Evolutionary conservation across 2,329 filamentous ascomycete species (phyloP).

Genomic region (Paramyrothecium roridum): DNA sequence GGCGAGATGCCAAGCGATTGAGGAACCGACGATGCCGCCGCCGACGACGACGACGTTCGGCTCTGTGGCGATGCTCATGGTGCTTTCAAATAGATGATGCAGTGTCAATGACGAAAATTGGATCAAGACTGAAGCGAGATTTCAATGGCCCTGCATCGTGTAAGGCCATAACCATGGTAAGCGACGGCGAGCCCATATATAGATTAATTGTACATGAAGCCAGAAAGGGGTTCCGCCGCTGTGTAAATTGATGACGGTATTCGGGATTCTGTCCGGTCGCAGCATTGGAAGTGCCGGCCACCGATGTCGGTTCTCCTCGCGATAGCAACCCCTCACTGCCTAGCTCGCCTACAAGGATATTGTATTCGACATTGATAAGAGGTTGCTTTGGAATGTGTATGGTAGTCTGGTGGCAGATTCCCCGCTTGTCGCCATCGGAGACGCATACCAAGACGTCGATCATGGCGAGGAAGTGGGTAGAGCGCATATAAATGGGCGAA

Average conservation of each 20-base stretch:
- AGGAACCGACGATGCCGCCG: conserved; percentile 24
- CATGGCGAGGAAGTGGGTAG: neutral
- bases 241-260: too few relatives aligned
- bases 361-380: neutral
- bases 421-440: neutral
- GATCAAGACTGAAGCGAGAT: neutral
- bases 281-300: too few relatives aligned
- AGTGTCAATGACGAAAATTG: neutral
- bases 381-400: neutral
- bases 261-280: too few relatives aligned
- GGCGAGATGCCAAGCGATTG: conserved; percentile 25
- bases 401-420: neutral
- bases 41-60: conserved; percentile 17
- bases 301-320: too few relatives aligned
- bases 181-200: too few relatives aligned
- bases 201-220: too few relatives aligned
- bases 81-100: neutral
- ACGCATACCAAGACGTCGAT: neutral
- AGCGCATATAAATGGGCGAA: neutral
- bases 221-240: too few relatives aligned
- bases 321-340: too few relatives aligned
- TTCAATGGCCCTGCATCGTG: neutral
- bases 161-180: neutral
- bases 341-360: too few relatives aligned
- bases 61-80: neutral